Evolutionary conservation across 768 basidiomycete genomes (phyloP), one percentile per base, ranked within the genome.

Genomic region (Lyophyllum atratum): DNA sequence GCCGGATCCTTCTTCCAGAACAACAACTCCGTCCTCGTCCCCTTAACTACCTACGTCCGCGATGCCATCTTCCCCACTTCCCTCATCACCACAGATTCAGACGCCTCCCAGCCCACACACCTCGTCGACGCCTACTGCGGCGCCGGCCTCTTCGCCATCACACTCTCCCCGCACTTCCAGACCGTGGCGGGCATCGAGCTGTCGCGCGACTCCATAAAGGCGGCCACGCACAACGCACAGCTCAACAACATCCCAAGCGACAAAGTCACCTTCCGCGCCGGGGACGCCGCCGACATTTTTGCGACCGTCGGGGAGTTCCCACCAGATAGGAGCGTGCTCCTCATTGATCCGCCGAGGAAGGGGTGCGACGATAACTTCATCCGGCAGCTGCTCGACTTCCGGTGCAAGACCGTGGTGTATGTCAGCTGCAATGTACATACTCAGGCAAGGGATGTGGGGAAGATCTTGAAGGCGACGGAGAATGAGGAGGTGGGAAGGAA

Each of bases 1-100:
- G 92, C 88, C 6, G 86, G 90, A 46, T 90, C 92, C 4, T 99
- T 98, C 80, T 98, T 98, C 83, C 96, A 99, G 68, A 98, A 98
- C 78, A 99, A 99, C 82, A 95, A 96, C 68, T 86, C 92, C 7
- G 90, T 96, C 37, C 83, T 98, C 26, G 79, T 86, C 6, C 86
- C 92, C 0, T 81, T 99, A 49, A 90, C 91, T n/a, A 68, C 83
- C 58, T 93, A 95, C 73, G 93, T 96, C 53, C 80, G 81, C 43
- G 82, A 88, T 26, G 85, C 89, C 52, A 86, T 95, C 64, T 85
- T 87, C 64, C 73, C 72, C 19, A 54, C 66, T 0, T 40, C 67
- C 17, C 51, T 66, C 55, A 59, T 58, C 51, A 43, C 49, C 62
- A 56, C 43, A 65, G 33, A 50, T 48, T 39, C 51, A 56, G 51